A percentile compares a stretch with the other conserved stretches of the same genome.
Evolutionary conservation across 345 rosid genomes (phyloP).

Genomic region (Populus deltoides): DNA sequence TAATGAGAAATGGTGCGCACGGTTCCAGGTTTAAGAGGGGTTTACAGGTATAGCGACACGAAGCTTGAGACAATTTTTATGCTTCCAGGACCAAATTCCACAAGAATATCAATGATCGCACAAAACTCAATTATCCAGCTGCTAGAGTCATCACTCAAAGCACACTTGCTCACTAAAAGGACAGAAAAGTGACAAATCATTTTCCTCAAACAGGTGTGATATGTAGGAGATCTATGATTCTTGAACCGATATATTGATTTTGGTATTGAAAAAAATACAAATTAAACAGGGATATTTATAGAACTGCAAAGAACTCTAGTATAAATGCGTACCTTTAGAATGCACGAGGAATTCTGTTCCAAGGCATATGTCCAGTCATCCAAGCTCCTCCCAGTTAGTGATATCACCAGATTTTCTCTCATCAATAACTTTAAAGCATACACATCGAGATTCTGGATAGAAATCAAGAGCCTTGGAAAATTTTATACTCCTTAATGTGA

Average conservation of each 20-base stretch:
- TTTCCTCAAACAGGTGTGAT: background rate
- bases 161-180: background rate
- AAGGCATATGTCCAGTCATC: conserved; percentile 9
- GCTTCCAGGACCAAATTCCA: background rate
- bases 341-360: background rate
- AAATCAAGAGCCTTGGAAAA: conserved; percentile 15
- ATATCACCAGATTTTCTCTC: background rate
- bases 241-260: background rate
- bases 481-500: conserved; percentile 32
- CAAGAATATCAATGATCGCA: background rate
- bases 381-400: background rate
- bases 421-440: background rate
- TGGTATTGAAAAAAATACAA: background rate
- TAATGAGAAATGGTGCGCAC: background rate
- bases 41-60: background rate
- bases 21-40: background rate
- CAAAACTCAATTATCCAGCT: background rate
- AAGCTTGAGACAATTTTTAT: background rate
- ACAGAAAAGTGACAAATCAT: too few relatives aligned
- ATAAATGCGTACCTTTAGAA: conserved; percentile 11
- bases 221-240: background rate
- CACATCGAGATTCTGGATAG: background rate
- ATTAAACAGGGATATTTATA: background rate
- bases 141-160: background rate
- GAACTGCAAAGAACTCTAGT: too few relatives aligned